These are phyloP conservation scores for Boeremia lycopersici DNA, from an alignment of 2,329 filamentous ascomycete species.

Conservation along the genomic window DNA sequence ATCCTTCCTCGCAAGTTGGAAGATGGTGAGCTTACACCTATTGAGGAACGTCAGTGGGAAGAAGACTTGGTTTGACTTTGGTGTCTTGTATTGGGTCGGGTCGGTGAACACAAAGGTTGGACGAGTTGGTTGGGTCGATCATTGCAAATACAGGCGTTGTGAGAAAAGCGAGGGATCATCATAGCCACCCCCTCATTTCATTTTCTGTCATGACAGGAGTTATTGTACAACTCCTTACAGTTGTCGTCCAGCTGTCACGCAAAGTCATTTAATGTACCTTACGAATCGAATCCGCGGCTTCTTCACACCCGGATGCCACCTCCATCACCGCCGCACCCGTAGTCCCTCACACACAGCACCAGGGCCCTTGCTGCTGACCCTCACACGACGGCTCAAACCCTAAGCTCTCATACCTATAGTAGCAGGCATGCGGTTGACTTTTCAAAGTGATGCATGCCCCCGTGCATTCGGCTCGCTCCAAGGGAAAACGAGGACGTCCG, in stretches of 20 bases:
- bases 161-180: neutral
- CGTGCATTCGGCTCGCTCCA: neutral
- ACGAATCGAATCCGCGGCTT: neutral
- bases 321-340: neutral
- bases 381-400: neutral
- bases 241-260: neutral
- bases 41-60: neutral
- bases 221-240: neutral
- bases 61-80: neutral
- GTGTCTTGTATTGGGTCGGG: neutral
- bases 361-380: neutral
- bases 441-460: neutral
- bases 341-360: neutral
- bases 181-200: neutral
- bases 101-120: neutral
- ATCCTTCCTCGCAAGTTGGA: neutral
- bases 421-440: neutral
- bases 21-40: neutral
- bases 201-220: neutral
- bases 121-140: neutral
- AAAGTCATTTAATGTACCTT: conserved; percentile 4
- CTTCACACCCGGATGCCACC: neutral
- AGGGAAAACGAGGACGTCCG: neutral
- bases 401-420: neutral
- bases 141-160: conserved; percentile 5